Evolutionary conservation across 1,139 yeast genomes (phyloP), one percentile per base, ranked within the genome.

Genomic region (Suhomyces atakaporum): DNA sequence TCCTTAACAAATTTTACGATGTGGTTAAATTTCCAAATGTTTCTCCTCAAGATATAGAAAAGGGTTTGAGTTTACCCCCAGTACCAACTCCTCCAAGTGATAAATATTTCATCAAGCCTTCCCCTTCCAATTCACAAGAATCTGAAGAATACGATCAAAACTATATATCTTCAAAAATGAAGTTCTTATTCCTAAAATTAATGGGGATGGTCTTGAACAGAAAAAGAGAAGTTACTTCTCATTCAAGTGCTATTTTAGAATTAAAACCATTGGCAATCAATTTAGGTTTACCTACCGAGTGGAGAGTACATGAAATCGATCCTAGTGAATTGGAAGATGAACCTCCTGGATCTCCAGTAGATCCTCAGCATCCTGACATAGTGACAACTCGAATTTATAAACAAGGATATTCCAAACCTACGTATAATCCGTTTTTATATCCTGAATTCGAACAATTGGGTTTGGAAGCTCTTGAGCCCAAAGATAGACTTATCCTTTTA

Each of bases 31-130:
- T 65, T 30, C 40, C 41, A 2, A 60, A 54, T 9, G 40, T 74
- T 8, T 66, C 71, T 0, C 79, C 81, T 9, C 73, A 69, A 41
- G 77, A 73, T 46, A 60, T 77, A 22, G 81, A 77, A 47, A 53
- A 58, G 15, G 82, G 81, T 1, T 54, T 77, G 27, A 63, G 73
- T 18, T 52, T 76, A 25, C 59, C 62, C 9, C 6, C 16, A 9
- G 15, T 27, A 1, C 13, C 24, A 2, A 18, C 35, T 7, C 23
- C 26, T 4, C 25, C 24, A 6, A 27, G 29, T 16, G 26, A 27
- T 4, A 35, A 29, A 16, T 33, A 25, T 16, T 14, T 8, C 8
- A 8, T 15, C 9, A 28, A 30, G 24, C 20, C 20, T 6, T 18
- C 20, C 5, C 20, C 8, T 6, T 8, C 20, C 5, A 18, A 18